Conservation (phyloP, 768 basidiomycete species). For the Lactifluus subvellereus region DNA sequence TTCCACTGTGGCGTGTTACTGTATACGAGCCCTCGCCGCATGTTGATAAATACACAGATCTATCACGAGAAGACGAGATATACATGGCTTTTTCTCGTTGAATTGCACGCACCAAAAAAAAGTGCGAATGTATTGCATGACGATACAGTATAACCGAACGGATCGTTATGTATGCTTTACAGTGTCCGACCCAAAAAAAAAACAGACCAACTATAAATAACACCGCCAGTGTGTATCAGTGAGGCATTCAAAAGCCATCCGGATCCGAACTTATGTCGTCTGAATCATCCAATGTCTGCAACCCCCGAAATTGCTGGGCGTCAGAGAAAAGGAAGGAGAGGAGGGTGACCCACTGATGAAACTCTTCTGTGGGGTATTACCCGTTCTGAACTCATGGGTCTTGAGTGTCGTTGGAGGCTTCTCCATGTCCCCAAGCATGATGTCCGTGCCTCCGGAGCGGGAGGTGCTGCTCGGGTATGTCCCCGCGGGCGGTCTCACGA, state of each 20-base stretch:
- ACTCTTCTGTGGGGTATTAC: not conserved
- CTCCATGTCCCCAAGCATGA: not conserved
- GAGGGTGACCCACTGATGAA: not conserved
- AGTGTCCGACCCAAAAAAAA: not conserved
- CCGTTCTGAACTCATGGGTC: not conserved
- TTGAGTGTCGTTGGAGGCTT: not conserved
- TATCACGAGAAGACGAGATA: not conserved
- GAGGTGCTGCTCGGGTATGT: not conserved
- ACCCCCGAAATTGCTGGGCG: not conserved
- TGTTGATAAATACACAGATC: not conserved
- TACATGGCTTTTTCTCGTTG: not conserved
- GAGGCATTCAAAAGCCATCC: not conserved
- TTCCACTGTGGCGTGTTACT: not conserved
- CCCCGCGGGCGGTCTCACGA: not conserved
- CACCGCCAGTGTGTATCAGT: not conserved
- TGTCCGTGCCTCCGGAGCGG: not conserved
- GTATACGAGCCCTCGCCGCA: not conserved
- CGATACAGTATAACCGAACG: not conserved
- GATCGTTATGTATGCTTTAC: not conserved
- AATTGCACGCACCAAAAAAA: not conserved
- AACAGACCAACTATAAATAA: not conserved
- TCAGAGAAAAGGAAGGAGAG: not conserved
- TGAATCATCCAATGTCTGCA: conserved; percentile 4
- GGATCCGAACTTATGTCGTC: not conserved
- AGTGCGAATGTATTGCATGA: not conserved